These are phyloP conservation scores for Dendrobium catenatum DNA, from an alignment of 106 monocot species.

Conservation along the genomic window DNA sequence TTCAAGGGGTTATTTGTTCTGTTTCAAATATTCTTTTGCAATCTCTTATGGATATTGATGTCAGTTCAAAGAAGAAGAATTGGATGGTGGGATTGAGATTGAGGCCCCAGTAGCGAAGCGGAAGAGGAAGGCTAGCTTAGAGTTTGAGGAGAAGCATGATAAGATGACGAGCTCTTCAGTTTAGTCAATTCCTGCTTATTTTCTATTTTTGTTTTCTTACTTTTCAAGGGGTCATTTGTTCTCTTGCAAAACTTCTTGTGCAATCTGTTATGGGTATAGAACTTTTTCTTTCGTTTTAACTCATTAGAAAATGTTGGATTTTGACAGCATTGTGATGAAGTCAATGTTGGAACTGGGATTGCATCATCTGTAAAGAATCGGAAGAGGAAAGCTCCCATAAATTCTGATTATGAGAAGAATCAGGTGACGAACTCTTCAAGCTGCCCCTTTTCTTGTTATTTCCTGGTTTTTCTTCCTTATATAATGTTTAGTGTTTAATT, in stretches of 20 bases:
- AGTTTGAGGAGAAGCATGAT: neutral
- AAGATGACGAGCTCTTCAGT: neutral
- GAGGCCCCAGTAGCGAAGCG: neutral
- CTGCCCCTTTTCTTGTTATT: neutral
- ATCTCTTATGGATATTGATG: neutral
- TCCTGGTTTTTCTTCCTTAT: too few species aligned
- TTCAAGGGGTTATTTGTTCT: neutral
- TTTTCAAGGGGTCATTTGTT: neutral
- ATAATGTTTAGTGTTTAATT: neutral
- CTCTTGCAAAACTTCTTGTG: neutral
- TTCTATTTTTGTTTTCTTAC: neutral
- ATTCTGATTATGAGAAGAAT: neutral
- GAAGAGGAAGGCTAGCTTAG: neutral
- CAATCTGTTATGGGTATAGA: neutral
- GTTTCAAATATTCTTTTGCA: neutral
- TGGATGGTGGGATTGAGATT: neutral
- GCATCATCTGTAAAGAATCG: neutral
- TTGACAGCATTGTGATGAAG: neutral
- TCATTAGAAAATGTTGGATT: neutral
- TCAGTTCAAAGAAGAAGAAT: neutral
- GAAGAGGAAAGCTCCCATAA: constrained; percentile 3
- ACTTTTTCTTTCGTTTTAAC: neutral
- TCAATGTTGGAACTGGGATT: neutral
- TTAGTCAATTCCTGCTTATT: too few species aligned
- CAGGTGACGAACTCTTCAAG: neutral